Conservation (phyloP, 805 yeast species). For the Candida mattraensis region DNA sequence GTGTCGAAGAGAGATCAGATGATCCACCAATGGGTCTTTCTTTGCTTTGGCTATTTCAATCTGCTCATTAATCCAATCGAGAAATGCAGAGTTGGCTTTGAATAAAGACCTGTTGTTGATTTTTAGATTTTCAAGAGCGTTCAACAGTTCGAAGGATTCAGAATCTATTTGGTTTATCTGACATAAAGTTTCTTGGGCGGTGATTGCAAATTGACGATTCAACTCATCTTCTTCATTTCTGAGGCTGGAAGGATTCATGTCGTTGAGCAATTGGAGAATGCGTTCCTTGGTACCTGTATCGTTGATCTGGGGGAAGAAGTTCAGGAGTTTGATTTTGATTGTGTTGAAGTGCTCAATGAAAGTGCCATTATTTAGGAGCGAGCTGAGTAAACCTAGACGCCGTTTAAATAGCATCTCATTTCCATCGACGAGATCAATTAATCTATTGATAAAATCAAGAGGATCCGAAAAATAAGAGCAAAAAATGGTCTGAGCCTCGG, state of each 20-base stretch:
- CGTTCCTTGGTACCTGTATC: constrained; percentile 37
- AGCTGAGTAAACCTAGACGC: constrained; percentile 54
- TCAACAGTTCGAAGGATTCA: constrained; percentile 44
- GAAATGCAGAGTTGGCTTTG: constrained; percentile 42
- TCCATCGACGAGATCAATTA: constrained; percentile 10
- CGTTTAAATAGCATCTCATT: constrained; percentile 27
- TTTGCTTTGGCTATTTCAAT: constrained; percentile 30
- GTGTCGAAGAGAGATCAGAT: constrained; percentile 46
- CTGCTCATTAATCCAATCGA: constrained; percentile 63
- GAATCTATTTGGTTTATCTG: constrained; percentile 19
- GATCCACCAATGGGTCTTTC: constrained; percentile 28
- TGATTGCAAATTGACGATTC: constrained; percentile 36
- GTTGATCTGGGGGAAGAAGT: constrained; percentile 19
- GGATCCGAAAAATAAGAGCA: constrained; percentile 18
- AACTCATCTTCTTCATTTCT: constrained; percentile 18
- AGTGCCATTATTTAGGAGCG: constrained; percentile 37
- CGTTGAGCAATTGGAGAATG: constrained; percentile 47
- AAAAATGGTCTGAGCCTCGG: constrained; percentile 33
- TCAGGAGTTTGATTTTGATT: constrained; percentile 27
- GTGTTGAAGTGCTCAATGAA: constrained; percentile 31
- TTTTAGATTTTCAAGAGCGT: constrained; percentile 36
- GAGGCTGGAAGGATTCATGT: constrained; percentile 26
- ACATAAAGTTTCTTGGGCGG: constrained; percentile 37
- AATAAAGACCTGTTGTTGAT: constrained; percentile 32
- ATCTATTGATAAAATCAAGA: constrained; percentile 19